Conservation (phyloP, 768 basidiomycete genomes). For the Lentinula detonsa region DNA sequence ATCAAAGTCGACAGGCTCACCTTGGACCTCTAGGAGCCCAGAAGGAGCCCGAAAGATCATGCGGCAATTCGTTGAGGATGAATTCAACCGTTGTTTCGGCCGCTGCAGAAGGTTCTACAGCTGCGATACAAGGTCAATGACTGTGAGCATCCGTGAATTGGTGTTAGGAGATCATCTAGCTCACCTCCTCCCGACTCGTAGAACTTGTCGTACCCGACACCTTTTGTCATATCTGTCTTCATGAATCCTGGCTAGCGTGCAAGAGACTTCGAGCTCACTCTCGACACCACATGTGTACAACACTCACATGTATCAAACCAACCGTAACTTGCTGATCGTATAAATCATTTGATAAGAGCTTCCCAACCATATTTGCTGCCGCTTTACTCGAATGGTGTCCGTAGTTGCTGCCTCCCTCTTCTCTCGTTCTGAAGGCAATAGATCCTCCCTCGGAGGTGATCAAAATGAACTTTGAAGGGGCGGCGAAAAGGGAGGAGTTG, state of each 20-base stretch:
- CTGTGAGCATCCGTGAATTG: neutral
- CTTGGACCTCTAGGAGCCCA: slow-evolving; percentile 42
- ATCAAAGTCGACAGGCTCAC: slow-evolving; percentile 11
- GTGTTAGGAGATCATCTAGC: slow-evolving; percentile 1
- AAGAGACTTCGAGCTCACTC: neutral
- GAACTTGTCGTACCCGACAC: slow-evolving; percentile 36
- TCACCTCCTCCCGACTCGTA: slow-evolving; percentile 38
- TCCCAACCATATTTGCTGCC: slow-evolving; percentile 43
- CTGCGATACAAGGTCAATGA: slow-evolving; percentile 15
- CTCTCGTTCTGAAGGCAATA: slow-evolving; percentile 31
- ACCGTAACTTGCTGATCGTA: slow-evolving; percentile 30
- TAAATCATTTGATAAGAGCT: slow-evolving; percentile 33
- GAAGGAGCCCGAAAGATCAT: slow-evolving; percentile 31
- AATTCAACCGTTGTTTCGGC: slow-evolving; percentile 32
- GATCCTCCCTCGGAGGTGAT: slow-evolving; percentile 43
- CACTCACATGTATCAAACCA: slow-evolving; percentile 37
- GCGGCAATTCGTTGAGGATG: slow-evolving; percentile 21
- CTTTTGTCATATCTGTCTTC: slow-evolving; percentile 40
- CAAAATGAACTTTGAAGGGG: slow-evolving; percentile 31
- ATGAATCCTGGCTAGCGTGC: slow-evolving; percentile 39
- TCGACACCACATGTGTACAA: no score
- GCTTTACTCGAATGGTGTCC: slow-evolving; percentile 45
- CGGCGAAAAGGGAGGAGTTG: slow-evolving; percentile 18
- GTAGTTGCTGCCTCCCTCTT: slow-evolving; percentile 43
- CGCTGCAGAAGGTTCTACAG: slow-evolving; percentile 38